These are phyloP conservation scores for Tetrahymena malaccensis DNA, from an alignment of 73 alveolate genomes.

Conservation along the genomic window DNA sequence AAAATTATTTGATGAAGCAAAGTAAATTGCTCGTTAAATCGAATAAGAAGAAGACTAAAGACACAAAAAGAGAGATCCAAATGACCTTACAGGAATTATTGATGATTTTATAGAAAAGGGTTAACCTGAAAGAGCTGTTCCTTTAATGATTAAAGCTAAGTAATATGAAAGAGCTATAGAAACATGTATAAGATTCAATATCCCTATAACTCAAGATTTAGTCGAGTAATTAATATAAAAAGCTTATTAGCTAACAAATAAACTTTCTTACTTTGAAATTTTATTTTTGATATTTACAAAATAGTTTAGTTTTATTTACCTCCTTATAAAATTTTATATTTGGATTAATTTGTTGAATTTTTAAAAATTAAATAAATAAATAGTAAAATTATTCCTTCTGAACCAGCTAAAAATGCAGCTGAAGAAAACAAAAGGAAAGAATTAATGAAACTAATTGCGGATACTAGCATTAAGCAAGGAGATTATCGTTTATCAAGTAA, in stretches of 20 bases:
- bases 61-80: slow-evolving; percentile 72
- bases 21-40: neutral
- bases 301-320: too few relatives aligned
- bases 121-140: slow-evolving; percentile 87
- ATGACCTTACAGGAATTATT: slow-evolving; percentile 59
- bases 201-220: slow-evolving; percentile 72
- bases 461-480: slow-evolving; percentile 80
- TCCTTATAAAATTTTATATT: too few relatives aligned
- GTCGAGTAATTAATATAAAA: slow-evolving; percentile 54
- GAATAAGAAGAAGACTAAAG: slow-evolving; percentile 1
- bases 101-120: slow-evolving; percentile 68
- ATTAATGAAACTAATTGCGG: slow-evolving; percentile 76
- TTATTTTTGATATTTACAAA: too few relatives aligned
- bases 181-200: slow-evolving; percentile 70
- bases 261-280: neutral
- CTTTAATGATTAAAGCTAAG: slow-evolving; percentile 64
- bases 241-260: too few relatives aligned
- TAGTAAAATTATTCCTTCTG: slow-evolving; percentile 39
- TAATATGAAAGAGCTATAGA: slow-evolving; percentile 85
- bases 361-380: neutral
- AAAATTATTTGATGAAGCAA: slow-evolving; percentile 49
- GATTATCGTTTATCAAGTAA: slow-evolving; percentile 87
- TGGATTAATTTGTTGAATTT: too few relatives aligned
- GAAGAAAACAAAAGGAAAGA: slow-evolving; percentile 76
- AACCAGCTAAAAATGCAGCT: slow-evolving; percentile 53